A percentile compares a stretch with the other conserved stretches of the same genome.
These are phyloP conservation scores for Sporisorium sorghi DNA, from an alignment of 1,284 basidiomycete genomes.

Conservation along the genomic window DNA sequence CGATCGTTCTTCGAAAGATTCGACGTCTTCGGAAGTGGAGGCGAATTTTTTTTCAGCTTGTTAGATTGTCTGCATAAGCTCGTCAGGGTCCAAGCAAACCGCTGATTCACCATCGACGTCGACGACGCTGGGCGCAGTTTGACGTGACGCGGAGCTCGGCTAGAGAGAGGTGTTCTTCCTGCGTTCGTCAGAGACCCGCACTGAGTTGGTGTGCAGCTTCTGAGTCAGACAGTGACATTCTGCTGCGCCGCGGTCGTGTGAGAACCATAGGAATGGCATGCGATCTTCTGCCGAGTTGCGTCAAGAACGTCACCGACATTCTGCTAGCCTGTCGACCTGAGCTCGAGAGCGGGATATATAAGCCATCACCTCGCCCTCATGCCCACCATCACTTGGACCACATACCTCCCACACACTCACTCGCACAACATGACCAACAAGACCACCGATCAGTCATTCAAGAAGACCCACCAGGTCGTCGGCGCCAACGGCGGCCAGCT, in stretches of 20 bases:
- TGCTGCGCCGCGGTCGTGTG: neutral
- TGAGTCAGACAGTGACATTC: slow-evolving; percentile 5
- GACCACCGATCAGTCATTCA: slow-evolving; percentile 45
- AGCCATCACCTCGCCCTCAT: neutral
- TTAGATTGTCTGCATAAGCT: neutral
- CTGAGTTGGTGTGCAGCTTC: neutral
- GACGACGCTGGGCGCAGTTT: slow-evolving; percentile 24
- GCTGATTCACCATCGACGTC: slow-evolving; percentile 43
- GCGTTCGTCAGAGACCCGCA: neutral
- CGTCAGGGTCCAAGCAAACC: neutral
- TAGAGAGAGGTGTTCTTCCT: neutral
- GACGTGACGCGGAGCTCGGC: slow-evolving; percentile 17
- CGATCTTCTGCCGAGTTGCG: slow-evolving; percentile 5
- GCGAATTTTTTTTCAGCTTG: neutral
- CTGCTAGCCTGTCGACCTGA: neutral
- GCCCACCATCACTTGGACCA: rapidly evolving
- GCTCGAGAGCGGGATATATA: neutral
- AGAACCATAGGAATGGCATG: no score
- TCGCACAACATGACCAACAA: slow-evolving; percentile 30
- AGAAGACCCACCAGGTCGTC: slow-evolving; percentile 51
- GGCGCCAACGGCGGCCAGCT: slow-evolving; percentile 43
- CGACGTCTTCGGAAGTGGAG: neutral
- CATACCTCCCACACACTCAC: neutral
- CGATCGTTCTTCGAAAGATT: slow-evolving; percentile 3
- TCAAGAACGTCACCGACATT: neutral